Evolutionary conservation across 352 stramenopile species (phyloP).

Genomic region (Pythium insidiosum): DNA sequence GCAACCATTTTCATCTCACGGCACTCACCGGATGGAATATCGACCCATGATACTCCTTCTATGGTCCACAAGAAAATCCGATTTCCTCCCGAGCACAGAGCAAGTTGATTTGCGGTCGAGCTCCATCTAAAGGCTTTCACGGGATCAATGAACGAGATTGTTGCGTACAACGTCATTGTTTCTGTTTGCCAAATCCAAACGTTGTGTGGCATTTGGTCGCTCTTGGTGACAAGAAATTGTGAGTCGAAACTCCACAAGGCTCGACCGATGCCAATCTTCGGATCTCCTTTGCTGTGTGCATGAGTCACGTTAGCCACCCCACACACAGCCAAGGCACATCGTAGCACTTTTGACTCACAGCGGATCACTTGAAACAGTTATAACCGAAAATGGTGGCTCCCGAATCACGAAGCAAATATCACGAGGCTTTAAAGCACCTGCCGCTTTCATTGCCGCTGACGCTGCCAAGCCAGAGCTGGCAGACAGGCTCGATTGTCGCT

Average conservation of each 20-base stretch:
- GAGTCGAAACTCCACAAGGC: slow-evolving; percentile 63
- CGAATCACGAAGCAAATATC: slow-evolving; percentile 67
- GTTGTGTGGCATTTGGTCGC: slow-evolving; percentile 78
- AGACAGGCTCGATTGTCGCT: slow-evolving; percentile 22
- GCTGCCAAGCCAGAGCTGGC: slow-evolving; percentile 58
- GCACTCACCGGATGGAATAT: slow-evolving; percentile 38
- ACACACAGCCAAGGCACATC: background rate
- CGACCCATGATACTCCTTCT: slow-evolving; percentile 61
- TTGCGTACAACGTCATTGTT: slow-evolving; percentile 55
- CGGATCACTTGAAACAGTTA: slow-evolving; percentile 49
- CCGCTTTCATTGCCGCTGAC: slow-evolving; percentile 44
- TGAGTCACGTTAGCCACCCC: background rate
- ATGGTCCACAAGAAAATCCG: slow-evolving; percentile 66
- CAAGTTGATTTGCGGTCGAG: slow-evolving; percentile 30
- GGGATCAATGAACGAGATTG: slow-evolving; percentile 53
- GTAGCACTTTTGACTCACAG: slow-evolving; percentile 26
- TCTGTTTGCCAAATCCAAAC: slow-evolving; percentile 81
- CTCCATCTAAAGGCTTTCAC: slow-evolving; percentile 66
- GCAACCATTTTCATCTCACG: background rate
- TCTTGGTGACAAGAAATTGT: slow-evolving; percentile 64
- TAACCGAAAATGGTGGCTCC: slow-evolving; percentile 66
- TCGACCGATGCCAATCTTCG: slow-evolving; percentile 61
- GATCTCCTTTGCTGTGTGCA: slow-evolving; percentile 48
- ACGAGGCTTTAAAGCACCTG: slow-evolving; percentile 30
- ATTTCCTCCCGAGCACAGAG: slow-evolving; percentile 47